phyloP scores from a whole-genome alignment of 768 basidiomycete genomes.

The Cystobasidiopsis lactophilus region DNA sequence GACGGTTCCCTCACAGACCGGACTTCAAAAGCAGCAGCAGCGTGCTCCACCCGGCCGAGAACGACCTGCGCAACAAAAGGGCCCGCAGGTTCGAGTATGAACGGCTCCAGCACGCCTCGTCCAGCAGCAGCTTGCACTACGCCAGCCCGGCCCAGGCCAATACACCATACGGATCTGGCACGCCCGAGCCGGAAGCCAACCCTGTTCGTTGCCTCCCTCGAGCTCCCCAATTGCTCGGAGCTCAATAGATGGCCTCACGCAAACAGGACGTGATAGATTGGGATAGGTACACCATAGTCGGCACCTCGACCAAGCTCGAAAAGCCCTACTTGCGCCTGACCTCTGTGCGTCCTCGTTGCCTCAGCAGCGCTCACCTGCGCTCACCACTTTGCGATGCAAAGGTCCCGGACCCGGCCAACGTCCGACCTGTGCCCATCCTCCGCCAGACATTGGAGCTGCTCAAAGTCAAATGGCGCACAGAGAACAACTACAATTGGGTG shows the following conservation, averaged over 20 bases:
- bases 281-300: constrained; percentile 89
- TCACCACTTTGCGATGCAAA: constrained; percentile 23
- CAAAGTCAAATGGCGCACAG: constrained; percentile 69
- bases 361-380: neutral
- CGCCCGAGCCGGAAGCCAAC: constrained; percentile 13
- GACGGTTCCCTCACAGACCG: neutral
- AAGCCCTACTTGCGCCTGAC: constrained; percentile 91
- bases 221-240: neutral
- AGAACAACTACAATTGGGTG: constrained; percentile 62
- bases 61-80: constrained; percentile 30
- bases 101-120: constrained; percentile 6
- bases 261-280: constrained; percentile 89
- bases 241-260: neutral
- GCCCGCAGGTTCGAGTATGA: constrained; percentile 79
- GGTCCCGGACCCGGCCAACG: constrained; percentile 87
- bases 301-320: constrained; percentile 67
- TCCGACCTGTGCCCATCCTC: constrained; percentile 66
- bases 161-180: too few relatives aligned
- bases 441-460: constrained; percentile 65
- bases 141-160: constrained; percentile 18
- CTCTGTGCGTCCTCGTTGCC: constrained; percentile 32
- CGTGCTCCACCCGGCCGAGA: constrained; percentile 11
- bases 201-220: constrained; percentile 8
- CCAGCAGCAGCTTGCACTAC: neutral
- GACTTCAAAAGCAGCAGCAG: too few relatives aligned